A percentile compares a stretch with the other conserved stretches of the same genome.
Conservation (phyloP, 1,284 basidiomycete genomes). For the Moniliophthora roreri region DNA sequence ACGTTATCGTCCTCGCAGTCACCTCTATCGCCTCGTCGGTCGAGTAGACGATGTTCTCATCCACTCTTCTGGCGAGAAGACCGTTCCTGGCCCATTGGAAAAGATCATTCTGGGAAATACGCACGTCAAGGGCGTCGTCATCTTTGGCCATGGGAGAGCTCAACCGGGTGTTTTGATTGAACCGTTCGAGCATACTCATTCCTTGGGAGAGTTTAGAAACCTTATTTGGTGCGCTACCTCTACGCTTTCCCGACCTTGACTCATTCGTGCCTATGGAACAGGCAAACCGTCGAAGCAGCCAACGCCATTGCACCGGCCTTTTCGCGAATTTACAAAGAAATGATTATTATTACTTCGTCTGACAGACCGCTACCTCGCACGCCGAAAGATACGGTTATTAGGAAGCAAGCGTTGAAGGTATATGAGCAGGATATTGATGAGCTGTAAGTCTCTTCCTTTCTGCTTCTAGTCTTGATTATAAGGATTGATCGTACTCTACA, state of each 20-base stretch:
- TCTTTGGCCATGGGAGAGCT: conserved; percentile 10
- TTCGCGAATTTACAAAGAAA: conserved; percentile 11
- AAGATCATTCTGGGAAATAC: conserved; percentile 14
- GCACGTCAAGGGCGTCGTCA: conserved; percentile 6
- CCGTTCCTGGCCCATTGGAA: conserved; percentile 21
- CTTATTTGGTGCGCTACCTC: conserved; percentile 3
- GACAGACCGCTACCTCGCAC: conserved; percentile 17
- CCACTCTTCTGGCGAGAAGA: conserved; percentile 20
- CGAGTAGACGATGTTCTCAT: conserved; percentile 21
- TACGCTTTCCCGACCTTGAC: not conserved
- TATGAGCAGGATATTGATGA: conserved; percentile 19
- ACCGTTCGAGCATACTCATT: not conserved
- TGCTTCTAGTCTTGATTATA: not conserved
- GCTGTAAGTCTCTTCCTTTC: conserved; percentile 12
- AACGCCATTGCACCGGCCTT: conserved; percentile 9
- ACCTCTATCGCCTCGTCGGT: conserved; percentile 6
- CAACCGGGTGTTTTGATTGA: conserved; percentile 14
- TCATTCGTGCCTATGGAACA: not conserved
- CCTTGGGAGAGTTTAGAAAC: conserved; percentile 7
- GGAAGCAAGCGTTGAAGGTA: conserved; percentile 11
- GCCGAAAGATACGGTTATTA: conserved; percentile 18
- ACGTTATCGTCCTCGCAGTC: conserved; percentile 28
- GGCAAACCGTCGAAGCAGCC: conserved; percentile 7
- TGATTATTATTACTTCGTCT: conserved; percentile 11
- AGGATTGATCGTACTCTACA: not conserved